Percentiles rank a stretch among this genome's conserved stretches.
These are phyloP conservation scores for Nemania abortiva DNA, from an alignment of 2,329 filamentous ascomycete genomes.

Conservation along the genomic window DNA sequence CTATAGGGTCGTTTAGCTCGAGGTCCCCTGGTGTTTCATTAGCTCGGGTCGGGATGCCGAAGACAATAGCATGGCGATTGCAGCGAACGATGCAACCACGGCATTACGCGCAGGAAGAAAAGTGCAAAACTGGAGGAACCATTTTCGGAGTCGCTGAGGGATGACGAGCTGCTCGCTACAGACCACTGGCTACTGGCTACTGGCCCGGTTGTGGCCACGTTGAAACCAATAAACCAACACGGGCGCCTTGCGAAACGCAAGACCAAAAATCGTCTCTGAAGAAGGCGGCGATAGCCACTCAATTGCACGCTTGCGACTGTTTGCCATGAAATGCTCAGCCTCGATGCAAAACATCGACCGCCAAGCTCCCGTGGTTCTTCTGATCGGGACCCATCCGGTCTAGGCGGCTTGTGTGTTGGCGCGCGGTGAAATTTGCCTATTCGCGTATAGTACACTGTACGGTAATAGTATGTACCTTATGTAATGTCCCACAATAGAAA, in stretches of 20 bases:
- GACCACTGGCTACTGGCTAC: constrained; percentile 12
- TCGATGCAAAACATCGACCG: constrained; percentile 37
- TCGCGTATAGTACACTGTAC: constrained; percentile 4
- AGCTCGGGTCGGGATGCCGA: constrained; percentile 27
- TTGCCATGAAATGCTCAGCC: constrained; percentile 33
- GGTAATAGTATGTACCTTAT: background rate
- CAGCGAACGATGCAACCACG: constrained; percentile 30
- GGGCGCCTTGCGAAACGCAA: constrained; percentile 33
- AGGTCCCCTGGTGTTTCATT: constrained; percentile 21
- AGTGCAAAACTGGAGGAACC: constrained; percentile 11
- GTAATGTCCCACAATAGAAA: background rate
- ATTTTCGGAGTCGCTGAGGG: constrained; percentile 17
- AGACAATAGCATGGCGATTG: constrained; percentile 13
- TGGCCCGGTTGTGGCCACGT: constrained; percentile 15
- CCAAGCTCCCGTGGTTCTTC: constrained; percentile 22
- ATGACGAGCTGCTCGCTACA: background rate
- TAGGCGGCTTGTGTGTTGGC: constrained; percentile 8
- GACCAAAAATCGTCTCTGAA: constrained; percentile 10
- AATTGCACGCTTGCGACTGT: background rate
- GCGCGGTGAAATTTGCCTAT: constrained; percentile 3
- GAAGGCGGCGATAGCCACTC: background rate
- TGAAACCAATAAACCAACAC: constrained; percentile 36
- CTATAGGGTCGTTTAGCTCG: constrained; percentile 34
- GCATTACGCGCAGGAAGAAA: constrained; percentile 24
- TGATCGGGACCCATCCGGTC: constrained; percentile 9